These are phyloP conservation scores for Candida insectalens DNA, from an alignment of 805 yeast species.

Conservation along the genomic window DNA sequence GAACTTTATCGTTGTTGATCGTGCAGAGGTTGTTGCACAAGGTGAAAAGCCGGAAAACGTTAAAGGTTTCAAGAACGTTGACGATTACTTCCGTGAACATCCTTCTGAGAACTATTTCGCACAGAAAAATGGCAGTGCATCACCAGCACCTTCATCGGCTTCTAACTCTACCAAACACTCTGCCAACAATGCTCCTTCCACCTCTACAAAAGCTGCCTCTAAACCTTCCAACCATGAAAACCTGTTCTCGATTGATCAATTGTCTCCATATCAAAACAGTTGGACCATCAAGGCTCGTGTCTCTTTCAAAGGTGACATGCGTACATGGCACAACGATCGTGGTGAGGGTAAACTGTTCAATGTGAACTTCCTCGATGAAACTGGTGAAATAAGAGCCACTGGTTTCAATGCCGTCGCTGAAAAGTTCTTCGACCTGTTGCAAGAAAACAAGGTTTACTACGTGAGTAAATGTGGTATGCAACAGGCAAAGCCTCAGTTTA, in stretches of 20 bases:
- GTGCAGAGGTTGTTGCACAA: constrained; percentile 22
- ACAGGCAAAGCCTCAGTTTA: constrained; percentile 78
- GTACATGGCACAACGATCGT: constrained; percentile 76
- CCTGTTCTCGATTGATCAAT: constrained; percentile 69
- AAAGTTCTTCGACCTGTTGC: constrained; percentile 60
- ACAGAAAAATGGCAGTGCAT: constrained; percentile 6
- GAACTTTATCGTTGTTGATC: constrained; percentile 19
- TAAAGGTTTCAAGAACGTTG: constrained; percentile 24
- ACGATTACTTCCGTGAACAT: constrained; percentile 47
- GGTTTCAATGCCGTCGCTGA: constrained; percentile 87
- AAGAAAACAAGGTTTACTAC: constrained; percentile 86
- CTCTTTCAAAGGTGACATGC: constrained; percentile 76
- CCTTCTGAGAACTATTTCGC: constrained; percentile 38
- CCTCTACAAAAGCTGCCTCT: constrained; percentile 11
- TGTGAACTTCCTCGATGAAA: constrained; percentile 82
- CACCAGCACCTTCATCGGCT: constrained; percentile 1
- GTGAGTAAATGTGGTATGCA: constrained; percentile 73
- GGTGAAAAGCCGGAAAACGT: constrained; percentile 21
- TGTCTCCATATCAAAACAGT: constrained; percentile 81
- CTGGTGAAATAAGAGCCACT: constrained; percentile 93
- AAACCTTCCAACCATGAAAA: constrained; percentile 22
- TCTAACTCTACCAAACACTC: not conserved
- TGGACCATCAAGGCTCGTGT: constrained; percentile 96
- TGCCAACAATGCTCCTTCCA: not conserved
- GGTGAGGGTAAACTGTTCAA: constrained; percentile 90